phyloP scores from a whole-genome alignment of 129 eudicot genomes.

The Dittrichia graveolens region DNA sequence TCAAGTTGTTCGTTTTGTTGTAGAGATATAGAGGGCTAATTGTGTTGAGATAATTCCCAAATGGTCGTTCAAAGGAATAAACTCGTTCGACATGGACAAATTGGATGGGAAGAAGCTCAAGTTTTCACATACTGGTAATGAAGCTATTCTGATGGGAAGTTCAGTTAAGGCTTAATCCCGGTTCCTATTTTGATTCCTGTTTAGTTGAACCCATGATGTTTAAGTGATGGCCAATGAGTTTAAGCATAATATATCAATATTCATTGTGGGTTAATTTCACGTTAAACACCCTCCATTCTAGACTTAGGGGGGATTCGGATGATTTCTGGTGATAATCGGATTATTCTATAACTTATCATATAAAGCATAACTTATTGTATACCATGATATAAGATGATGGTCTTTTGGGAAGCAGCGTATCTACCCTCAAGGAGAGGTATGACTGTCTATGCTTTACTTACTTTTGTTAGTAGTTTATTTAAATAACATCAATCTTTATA shows the following conservation, averaged over 20 bases:
- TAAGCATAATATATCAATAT: neutral
- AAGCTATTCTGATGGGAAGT: constrained; percentile 78
- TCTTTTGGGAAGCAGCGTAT: too few relatives aligned
- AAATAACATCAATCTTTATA: too few relatives aligned
- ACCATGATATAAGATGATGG: too few relatives aligned
- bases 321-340: neutral
- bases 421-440: too few relatives aligned
- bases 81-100: constrained; percentile 71
- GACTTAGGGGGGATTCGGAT: neutral
- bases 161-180: constrained; percentile 58
- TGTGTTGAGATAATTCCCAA: constrained; percentile 56
- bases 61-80: constrained; percentile 80
- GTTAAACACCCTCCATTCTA: neutral
- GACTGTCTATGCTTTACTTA: too few relatives aligned
- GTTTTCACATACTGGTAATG: constrained; percentile 59
- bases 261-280: neutral
- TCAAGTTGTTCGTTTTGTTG: constrained; percentile 23
- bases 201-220: neutral
- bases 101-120: constrained; percentile 82
- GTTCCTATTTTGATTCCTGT: neutral
- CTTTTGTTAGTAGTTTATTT: too few relatives aligned
- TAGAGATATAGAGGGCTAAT: constrained; percentile 61
- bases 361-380: too few relatives aligned
- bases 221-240: neutral
- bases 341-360: neutral